phyloP scores from a whole-genome alignment of 352 stramenopile genomes.

The Phytophthora europaea region DNA sequence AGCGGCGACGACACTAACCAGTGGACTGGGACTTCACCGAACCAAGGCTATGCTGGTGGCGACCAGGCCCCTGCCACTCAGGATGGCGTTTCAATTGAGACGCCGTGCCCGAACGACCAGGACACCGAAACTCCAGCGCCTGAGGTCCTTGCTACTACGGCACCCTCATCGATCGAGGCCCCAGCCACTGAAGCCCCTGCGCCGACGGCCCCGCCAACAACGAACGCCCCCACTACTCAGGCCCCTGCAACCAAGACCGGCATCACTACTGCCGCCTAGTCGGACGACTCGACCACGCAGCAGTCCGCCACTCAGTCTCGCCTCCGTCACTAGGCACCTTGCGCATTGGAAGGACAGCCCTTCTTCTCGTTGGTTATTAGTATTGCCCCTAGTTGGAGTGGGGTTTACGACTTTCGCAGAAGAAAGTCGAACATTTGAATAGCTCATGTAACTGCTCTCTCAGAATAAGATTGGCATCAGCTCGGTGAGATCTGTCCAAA shows the following conservation, averaged over 20 bases:
- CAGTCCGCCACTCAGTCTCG: slow-evolving; percentile 22
- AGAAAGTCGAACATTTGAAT: no score
- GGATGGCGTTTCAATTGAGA: slow-evolving; percentile 14
- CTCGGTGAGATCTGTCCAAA: no score
- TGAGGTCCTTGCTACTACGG: not conserved
- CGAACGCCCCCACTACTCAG: slow-evolving; percentile 4
- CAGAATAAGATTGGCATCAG: no score
- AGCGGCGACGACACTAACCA: slow-evolving; percentile 18
- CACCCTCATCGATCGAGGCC: not conserved
- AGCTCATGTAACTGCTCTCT: no score
- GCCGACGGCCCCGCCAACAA: slow-evolving; percentile 4
- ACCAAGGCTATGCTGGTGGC: slow-evolving; percentile 4
- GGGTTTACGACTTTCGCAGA: no score
- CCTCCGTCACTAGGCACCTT: slow-evolving; percentile 23
- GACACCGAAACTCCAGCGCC: slow-evolving; percentile 8
- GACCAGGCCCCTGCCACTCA: slow-evolving; percentile 5
- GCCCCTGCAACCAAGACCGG: slow-evolving; percentile 18
- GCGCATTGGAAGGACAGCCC: no score
- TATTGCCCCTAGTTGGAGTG: no score
- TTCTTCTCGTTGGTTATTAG: no score
- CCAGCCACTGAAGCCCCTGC: not conserved
- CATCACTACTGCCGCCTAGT: slow-evolving; percentile 18
- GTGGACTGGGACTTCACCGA: slow-evolving; percentile 20
- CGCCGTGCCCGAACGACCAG: slow-evolving; percentile 6
- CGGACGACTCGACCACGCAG: slow-evolving; percentile 21